phyloP scores from a whole-genome alignment of 1,284 basidiomycete species.

The Marasmius fiardii region DNA sequence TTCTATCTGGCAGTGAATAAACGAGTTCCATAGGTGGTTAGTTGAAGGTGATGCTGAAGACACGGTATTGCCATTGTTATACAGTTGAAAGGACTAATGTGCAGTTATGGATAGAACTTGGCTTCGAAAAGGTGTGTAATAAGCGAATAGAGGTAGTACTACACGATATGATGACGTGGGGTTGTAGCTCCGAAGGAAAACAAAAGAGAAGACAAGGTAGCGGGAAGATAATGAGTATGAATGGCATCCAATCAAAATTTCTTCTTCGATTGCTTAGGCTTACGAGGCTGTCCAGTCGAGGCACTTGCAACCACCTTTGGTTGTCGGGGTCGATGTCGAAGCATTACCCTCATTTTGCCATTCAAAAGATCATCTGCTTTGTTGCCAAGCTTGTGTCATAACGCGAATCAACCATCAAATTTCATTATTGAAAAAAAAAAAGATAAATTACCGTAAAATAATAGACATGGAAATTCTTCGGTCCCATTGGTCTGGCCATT shows the following conservation, averaged over 20 bases:
- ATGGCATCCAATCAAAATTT: neutral
- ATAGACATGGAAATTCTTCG: neutral
- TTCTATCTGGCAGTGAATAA: neutral
- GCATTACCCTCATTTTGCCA: neutral
- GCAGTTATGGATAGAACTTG: too few relatives aligned
- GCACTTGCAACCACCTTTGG: neutral
- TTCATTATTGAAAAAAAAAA: neutral
- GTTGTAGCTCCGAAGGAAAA: too few relatives aligned
- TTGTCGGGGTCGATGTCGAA: neutral
- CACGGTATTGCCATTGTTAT: too few relatives aligned
- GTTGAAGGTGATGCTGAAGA: too few relatives aligned
- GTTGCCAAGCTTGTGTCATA: neutral
- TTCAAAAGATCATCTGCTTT: neutral
- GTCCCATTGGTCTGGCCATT: neutral
- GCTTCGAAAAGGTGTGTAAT: too few relatives aligned
- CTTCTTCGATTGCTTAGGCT: neutral
- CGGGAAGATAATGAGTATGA: neutral
- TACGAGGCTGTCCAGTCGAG: neutral
- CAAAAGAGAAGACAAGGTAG: too few relatives aligned
- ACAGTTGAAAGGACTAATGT: too few relatives aligned
- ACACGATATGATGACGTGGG: too few relatives aligned
- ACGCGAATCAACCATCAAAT: neutral
- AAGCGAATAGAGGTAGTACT: too few relatives aligned
- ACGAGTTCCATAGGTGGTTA: neutral
- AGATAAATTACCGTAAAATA: neutral